Percentiles rank a stretch among this genome's conserved stretches.
These are phyloP conservation scores for Gautieria morchelliformis DNA, from an alignment of 768 basidiomycete genomes.

Conservation along the genomic window DNA sequence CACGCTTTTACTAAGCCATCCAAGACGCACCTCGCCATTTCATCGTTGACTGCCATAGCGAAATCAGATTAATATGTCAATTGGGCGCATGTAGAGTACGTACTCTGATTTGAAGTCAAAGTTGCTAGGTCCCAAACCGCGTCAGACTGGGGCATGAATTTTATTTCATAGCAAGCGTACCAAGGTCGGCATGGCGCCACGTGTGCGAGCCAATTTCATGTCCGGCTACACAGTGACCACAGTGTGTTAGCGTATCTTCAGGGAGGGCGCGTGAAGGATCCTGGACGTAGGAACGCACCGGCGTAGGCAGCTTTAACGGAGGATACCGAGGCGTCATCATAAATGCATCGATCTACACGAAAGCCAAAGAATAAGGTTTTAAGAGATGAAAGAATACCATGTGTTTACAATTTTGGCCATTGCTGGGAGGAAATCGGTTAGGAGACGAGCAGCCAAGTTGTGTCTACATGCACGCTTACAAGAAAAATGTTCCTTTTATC, in stretches of 20 bases:
- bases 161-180: not conserved
- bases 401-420: constrained; percentile 1
- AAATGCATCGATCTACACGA: constrained; percentile 1
- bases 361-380: not conserved
- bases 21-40: constrained; percentile 1
- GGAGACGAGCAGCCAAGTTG: not conserved
- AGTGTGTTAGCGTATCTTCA: not conserved
- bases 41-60: not conserved
- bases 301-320: constrained; percentile 1
- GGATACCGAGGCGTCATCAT: not conserved
- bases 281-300: not conserved
- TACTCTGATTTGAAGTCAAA: not conserved
- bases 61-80: not conserved
- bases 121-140: not conserved
- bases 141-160: not conserved
- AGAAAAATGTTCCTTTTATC: constrained; percentile 4
- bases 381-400: not conserved
- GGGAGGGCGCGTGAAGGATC: not conserved
- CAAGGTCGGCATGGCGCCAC: constrained; percentile 27
- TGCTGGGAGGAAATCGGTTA: not conserved
- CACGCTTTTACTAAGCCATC: not conserved
- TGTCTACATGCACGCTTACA: not conserved
- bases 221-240: constrained; percentile 16
- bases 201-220: constrained; percentile 39
- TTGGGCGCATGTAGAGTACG: not conserved